phyloP scores from a whole-genome alignment of 2,329 filamentous ascomycete species.

The Botrytis byssoidea region DNA sequence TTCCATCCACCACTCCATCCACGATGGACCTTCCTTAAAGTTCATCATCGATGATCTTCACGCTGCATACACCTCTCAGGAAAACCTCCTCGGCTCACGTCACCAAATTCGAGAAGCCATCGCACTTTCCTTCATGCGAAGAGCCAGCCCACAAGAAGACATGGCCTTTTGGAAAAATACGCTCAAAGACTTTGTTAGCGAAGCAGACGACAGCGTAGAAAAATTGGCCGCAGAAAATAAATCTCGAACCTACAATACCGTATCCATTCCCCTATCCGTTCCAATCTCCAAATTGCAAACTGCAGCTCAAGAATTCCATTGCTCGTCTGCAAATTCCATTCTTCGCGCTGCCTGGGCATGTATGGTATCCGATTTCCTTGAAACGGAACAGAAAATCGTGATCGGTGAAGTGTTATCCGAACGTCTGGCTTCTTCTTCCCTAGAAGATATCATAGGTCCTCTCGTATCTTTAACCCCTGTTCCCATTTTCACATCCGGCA shows the following conservation, averaged over 20 bases:
- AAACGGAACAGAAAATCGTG: conserved; percentile 4
- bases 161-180: background rate
- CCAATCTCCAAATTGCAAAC: background rate
- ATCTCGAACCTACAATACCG: background rate
- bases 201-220: conserved; percentile 3
- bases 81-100: background rate
- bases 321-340: conserved; percentile 12
- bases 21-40: background rate
- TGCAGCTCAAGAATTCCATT: conserved; percentile 6
- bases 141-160: conserved; percentile 9
- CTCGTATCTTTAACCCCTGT: background rate
- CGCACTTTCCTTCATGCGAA: background rate
- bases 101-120: conserved; percentile 8
- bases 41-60: conserved; percentile 5
- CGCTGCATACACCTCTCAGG: background rate
- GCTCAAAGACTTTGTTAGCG: background rate
- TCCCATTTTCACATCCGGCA: background rate
- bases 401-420: conserved; percentile 10
- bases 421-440: background rate
- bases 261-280: background rate
- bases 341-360: conserved; percentile 10
- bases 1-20: conserved; percentile 1
- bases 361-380: conserved; percentile 3
- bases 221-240: background rate
- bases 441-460: conserved; percentile 6